Conservation (phyloP, 1,284 basidiomycete species). For the Athelia psychrophila region DNA sequence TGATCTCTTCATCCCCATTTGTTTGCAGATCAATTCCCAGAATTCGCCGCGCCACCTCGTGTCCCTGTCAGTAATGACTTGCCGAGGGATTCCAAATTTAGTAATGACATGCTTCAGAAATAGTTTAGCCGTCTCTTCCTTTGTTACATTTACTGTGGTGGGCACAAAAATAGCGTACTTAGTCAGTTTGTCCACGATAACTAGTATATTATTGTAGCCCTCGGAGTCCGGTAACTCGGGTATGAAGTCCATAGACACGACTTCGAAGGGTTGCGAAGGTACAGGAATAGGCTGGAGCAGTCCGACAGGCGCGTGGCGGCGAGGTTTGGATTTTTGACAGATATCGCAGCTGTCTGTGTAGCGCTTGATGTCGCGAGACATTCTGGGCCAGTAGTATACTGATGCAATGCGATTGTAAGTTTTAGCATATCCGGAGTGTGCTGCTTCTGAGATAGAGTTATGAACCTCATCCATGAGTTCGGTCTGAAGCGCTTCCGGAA, state of each 20-base stretch:
- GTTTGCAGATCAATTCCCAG: conserved; percentile 18
- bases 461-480: conserved; percentile 23
- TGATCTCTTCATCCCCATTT: conserved; percentile 17
- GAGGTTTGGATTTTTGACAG: conserved; percentile 30
- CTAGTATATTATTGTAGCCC: conserved; percentile 22
- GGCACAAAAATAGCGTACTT: conserved; percentile 39
- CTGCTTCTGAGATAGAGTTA: conserved; percentile 18
- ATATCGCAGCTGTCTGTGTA: conserved; percentile 25
- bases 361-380: conserved; percentile 15
- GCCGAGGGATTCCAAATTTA: conserved; percentile 19
- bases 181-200: conserved; percentile 33
- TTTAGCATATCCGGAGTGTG: conserved; percentile 27
- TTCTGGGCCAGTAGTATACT: conserved; percentile 24
- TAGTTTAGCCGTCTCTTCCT: conserved; percentile 14
- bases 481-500: conserved; percentile 13
- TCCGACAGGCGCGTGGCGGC: conserved; percentile 16
- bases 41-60: conserved; percentile 18
- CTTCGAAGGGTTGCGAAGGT: conserved; percentile 12
- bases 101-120: conserved; percentile 20
- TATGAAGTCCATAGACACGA: conserved; percentile 8
- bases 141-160: conserved; percentile 15
- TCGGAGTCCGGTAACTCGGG: conserved; percentile 22
- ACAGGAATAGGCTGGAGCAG: conserved; percentile 12
- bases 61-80: conserved; percentile 24
- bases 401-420: conserved; percentile 17